These are phyloP conservation scores for Trametes versicolor DNA, from an alignment of 1,284 basidiomycete genomes.

Conservation along the genomic window DNA sequence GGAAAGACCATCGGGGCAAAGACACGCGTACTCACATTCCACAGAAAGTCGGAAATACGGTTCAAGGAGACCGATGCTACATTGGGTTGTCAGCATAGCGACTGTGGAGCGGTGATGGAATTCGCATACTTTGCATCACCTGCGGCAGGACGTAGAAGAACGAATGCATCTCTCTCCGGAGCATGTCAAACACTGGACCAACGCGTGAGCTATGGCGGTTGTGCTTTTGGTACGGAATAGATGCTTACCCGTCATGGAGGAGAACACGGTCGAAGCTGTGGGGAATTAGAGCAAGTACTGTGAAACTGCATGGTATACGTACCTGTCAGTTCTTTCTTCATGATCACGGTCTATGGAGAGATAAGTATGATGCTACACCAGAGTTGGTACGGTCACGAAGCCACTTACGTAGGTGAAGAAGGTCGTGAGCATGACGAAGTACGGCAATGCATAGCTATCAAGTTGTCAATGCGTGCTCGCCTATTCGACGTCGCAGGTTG, in stretches of 20 bases:
- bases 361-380: neutral
- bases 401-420: constrained; percentile 63
- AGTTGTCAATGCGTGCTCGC: neutral
- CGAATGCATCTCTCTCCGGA: constrained; percentile 45
- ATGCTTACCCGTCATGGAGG: constrained; percentile 48
- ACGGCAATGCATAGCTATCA: constrained; percentile 65
- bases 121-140: constrained; percentile 46
- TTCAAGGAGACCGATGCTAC: constrained; percentile 51
- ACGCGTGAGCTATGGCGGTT: neutral
- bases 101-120: constrained; percentile 32
- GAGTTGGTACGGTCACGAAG: neutral
- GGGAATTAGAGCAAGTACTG: constrained; percentile 31
- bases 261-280: constrained; percentile 51
- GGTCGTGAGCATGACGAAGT: constrained; percentile 72
- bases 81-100: no score
- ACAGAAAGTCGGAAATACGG: constrained; percentile 57
- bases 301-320: neutral
- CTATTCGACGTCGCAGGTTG: no score
- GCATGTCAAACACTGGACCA: constrained; percentile 47
- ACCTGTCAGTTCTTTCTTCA: constrained; percentile 46
- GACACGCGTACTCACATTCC: constrained; percentile 44
- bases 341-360: constrained; percentile 45
- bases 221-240: neutral
- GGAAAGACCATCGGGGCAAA: no score
- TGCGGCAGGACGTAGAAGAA: constrained; percentile 46